Base-by-base conservation (phyloP, 441 rosid species). In the Adansonia rubrostipa region DNA sequence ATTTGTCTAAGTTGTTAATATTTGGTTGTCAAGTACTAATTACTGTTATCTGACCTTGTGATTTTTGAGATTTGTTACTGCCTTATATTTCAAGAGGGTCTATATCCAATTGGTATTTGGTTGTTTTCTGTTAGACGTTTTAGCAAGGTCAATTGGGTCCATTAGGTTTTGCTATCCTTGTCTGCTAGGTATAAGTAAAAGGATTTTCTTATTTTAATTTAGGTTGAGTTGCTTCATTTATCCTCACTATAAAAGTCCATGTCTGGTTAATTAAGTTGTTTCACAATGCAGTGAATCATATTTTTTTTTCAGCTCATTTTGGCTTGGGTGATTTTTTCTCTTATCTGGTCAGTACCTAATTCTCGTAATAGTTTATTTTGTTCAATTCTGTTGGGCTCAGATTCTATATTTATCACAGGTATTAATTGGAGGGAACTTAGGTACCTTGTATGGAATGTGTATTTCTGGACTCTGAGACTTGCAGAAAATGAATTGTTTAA, bases 401-500 rank as follows among this genome's bases (percentile, higher is more conserved):
- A 48, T 69, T 48, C 44, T 48, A 28, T 50, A 71, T 33, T 20
- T 45, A 71, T 71, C 22, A 66, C 3, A 48, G 40, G 20, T 70
- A 50, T 28, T 24, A 70, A 1, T 50, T 71, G 60, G 22, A 24
- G 14, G 11, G 40, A 48, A 50, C 44, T 44, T 13, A 44, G 58
- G 28, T 9, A 24, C 58, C 44, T 70, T 22, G 44, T 24, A 24
- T 50, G 42, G 17, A 24, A 33, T 28, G 2, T 51, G 74, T 28
- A 51, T 45, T 51, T 71, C 11, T 71, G 61, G 45, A 51, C 47
- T 51, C 47, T 15, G 15, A 28, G 60, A n/a, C 22, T 71, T 33
- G 60, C 74, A 14, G 62, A 71, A 53, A 71, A n/a, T 53, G 62
- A 54, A 54, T 33, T n/a, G 28, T 54, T 33, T 54, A 33, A 71